Conservation (phyloP, 345 rosid genomes). For the Conringia planisiliqua region DNA sequence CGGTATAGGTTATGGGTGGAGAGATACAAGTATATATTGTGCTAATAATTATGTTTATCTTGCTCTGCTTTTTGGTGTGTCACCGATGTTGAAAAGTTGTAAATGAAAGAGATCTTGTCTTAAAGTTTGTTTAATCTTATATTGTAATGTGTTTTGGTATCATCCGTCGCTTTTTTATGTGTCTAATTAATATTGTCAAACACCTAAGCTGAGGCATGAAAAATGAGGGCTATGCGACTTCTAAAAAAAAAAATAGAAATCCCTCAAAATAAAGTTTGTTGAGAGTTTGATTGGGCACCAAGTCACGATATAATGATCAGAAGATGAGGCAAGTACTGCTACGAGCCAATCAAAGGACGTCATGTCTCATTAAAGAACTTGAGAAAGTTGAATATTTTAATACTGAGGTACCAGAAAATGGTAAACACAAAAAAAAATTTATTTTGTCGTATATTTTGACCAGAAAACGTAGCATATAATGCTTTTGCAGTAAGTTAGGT, state of each 20-base stretch:
- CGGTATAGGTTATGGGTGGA: slow-evolving; percentile 8
- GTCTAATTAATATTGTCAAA: slow-evolving; percentile 5
- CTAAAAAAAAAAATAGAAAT: not conserved
- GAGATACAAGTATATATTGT: not conserved
- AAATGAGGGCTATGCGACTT: not conserved
- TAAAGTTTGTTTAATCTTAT: not conserved
- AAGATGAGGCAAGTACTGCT: slow-evolving; percentile 15
- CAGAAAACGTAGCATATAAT: not conserved
- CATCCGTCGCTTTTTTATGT: not conserved
- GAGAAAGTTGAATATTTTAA: not conserved
- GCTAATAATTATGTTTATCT: not conserved
- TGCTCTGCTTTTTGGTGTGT: not conserved
- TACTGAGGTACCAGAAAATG: not conserved
- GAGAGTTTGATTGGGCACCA: slow-evolving; percentile 3
- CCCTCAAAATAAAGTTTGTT: not conserved
- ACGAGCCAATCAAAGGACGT: not conserved
- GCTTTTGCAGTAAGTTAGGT: not conserved
- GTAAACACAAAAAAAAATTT: not conserved
- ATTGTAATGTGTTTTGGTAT: slow-evolving; percentile 3
- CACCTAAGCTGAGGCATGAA: not conserved
- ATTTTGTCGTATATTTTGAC: too few species aligned
- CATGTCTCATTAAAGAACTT: not conserved
- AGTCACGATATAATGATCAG: slow-evolving; percentile 15
- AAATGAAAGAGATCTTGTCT: not conserved
- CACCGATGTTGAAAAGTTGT: not conserved